These are phyloP conservation scores for Solanum verrucosum DNA, from an alignment of 257 asterid species.

Conservation along the genomic window DNA sequence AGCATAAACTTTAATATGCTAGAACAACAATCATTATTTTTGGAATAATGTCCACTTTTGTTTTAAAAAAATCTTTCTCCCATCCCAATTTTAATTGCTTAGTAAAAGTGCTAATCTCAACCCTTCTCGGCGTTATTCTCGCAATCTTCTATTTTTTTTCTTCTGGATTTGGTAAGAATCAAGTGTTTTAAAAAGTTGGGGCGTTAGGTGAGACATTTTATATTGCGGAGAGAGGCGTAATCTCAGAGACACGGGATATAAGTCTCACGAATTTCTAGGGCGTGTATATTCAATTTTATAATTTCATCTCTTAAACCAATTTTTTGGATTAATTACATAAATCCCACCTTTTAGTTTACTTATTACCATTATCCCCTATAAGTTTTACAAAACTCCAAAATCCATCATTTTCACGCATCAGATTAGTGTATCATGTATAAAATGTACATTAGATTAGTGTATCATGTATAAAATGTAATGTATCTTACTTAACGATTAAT, in stretches of 20 bases:
- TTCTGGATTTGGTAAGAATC: background rate
- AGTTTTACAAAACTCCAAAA: no score
- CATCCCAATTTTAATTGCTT: background rate
- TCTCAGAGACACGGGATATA: fast-evolving
- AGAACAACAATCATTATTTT: background rate
- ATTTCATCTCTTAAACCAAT: no score
- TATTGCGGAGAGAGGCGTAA: background rate
- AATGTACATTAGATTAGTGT: no score
- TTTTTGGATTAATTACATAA: no score
- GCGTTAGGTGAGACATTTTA: no score
- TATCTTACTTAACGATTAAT: no score
- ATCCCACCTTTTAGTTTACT: no score
- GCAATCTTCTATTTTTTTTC: background rate
- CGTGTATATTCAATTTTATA: no score
- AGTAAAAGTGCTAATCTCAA: background rate
- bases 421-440: no score
- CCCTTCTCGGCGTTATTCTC: background rate
- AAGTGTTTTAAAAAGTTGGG: background rate
- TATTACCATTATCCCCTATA: no score
- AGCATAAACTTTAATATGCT: background rate
- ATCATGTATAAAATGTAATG: no score
- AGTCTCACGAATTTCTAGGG: background rate
- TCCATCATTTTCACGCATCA: no score
- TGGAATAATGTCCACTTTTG: background rate
- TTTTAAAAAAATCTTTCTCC: background rate